Conservation (phyloP, 495 filamentous ascomycete genomes). For the Aspergillus carlsbadensis region DNA sequence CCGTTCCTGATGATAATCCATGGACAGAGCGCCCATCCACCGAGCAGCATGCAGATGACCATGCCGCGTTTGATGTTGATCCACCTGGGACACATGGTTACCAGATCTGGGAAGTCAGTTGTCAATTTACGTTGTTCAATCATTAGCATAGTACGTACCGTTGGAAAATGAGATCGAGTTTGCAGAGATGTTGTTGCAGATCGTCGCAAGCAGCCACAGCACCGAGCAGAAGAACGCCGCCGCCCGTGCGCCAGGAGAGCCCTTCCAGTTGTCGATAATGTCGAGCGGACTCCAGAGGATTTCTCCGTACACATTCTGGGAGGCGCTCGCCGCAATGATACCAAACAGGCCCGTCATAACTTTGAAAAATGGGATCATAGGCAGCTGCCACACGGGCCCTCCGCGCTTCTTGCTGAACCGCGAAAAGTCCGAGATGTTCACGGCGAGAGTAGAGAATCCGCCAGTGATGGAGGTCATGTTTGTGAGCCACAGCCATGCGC, state of each 20-base stretch:
- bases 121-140: background rate
- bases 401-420: slow-evolving; percentile 13
- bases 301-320: slow-evolving; percentile 4
- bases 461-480: slow-evolving; percentile 10
- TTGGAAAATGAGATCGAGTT: slow-evolving; percentile 10
- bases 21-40: slow-evolving; percentile 12
- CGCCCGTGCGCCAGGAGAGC: slow-evolving; percentile 1
- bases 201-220: slow-evolving; percentile 3
- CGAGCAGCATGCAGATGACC: slow-evolving; percentile 10
- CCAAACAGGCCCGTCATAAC: slow-evolving; percentile 5
- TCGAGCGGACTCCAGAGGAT: slow-evolving; percentile 10
- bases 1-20: slow-evolving; percentile 12
- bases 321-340: slow-evolving; percentile 7
- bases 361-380: slow-evolving; percentile 10
- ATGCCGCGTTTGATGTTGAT: slow-evolving; percentile 10
- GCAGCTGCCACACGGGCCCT: slow-evolving; percentile 6
- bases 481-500: slow-evolving; percentile 8
- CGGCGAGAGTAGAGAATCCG: slow-evolving; percentile 7
- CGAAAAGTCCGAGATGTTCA: slow-evolving; percentile 11
- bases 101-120: background rate
- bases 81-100: slow-evolving; percentile 9
- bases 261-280: slow-evolving; percentile 10
- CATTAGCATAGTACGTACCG: background rate
- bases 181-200: slow-evolving; percentile 12
- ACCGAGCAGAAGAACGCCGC: slow-evolving; percentile 9